phyloP scores from a whole-genome alignment of 176 grass and related monocot genomes.

The Avena atlantica region DNA sequence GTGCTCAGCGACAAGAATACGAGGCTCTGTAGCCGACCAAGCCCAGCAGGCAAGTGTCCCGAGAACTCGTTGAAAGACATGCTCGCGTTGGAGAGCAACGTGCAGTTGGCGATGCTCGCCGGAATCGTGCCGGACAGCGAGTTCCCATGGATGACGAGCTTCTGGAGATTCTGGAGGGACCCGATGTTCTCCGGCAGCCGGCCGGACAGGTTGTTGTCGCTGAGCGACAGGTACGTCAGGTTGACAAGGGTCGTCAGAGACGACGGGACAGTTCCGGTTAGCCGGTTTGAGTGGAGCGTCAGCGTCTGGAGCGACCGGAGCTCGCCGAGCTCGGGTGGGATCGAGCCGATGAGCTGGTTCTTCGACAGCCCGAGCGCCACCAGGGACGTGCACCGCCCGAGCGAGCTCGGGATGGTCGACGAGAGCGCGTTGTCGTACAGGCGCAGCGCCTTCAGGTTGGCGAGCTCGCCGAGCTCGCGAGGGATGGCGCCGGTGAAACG shows the following conservation, averaged over 20 bases:
- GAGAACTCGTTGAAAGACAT: slow-evolving; percentile 60
- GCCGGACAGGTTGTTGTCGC: slow-evolving; percentile 60
- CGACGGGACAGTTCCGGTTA: slow-evolving; percentile 60
- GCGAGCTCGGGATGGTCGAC: slow-evolving; percentile 65
- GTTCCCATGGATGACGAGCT: slow-evolving; percentile 25
- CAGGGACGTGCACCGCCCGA: slow-evolving; percentile 56
- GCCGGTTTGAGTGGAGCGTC: slow-evolving; percentile 59
- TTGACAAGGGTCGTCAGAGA: slow-evolving; percentile 69
- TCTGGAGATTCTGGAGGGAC: slow-evolving; percentile 49
- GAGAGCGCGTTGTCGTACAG: slow-evolving; percentile 63
- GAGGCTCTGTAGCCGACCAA: slow-evolving; percentile 60
- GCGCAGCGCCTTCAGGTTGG: slow-evolving; percentile 36
- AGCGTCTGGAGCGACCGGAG: slow-evolving; percentile 54
- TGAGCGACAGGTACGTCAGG: slow-evolving; percentile 58
- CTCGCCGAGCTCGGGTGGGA: slow-evolving; percentile 73
- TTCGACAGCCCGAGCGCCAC: slow-evolving; percentile 41
- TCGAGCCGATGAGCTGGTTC: slow-evolving; percentile 64
- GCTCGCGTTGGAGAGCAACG: slow-evolving; percentile 62
- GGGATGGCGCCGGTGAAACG: slow-evolving; percentile 70
- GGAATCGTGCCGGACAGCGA: slow-evolving; percentile 66
- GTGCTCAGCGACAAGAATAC: slow-evolving; percentile 30
- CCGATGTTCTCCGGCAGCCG: slow-evolving; percentile 66
- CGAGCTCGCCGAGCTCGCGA: slow-evolving; percentile 67
- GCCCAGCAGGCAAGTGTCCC: slow-evolving; percentile 51
- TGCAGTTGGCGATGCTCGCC: slow-evolving; percentile 76